These are phyloP conservation scores for Vitis labrusca DNA, from an alignment of 164 flowering plant species.

Conservation along the genomic window DNA sequence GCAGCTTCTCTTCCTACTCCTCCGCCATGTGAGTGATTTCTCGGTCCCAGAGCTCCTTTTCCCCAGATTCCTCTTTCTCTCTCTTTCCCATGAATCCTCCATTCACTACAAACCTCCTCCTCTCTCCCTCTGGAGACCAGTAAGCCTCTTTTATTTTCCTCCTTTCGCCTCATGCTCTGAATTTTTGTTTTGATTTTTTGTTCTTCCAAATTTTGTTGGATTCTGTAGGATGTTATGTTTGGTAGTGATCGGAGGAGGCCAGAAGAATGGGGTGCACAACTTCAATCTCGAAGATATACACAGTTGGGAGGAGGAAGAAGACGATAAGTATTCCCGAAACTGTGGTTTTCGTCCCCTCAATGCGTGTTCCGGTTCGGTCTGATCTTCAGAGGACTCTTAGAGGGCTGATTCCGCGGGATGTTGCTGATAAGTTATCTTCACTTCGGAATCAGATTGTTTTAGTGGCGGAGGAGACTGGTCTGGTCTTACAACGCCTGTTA, in stretches of 20 bases:
- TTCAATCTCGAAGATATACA: constrained; percentile 33
- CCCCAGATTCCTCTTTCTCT: constrained; percentile 18
- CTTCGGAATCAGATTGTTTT: constrained; percentile 68
- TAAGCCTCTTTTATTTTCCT: constrained; percentile 5
- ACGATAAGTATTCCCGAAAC: constrained; percentile 54
- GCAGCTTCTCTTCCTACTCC: constrained; percentile 11
- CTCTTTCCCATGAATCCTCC: constrained; percentile 15
- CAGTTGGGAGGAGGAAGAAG: constrained; percentile 41
- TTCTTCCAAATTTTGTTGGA: background rate
- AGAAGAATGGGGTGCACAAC: constrained; percentile 76
- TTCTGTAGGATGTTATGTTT: constrained; percentile 34
- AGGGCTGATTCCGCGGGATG: constrained; percentile 59
- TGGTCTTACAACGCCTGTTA: background rate
- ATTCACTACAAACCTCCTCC: constrained; percentile 14
- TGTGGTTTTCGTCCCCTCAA: constrained; percentile 61
- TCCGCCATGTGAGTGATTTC: constrained; percentile 54
- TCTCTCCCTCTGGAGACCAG: constrained; percentile 9
- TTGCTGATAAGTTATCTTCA: constrained; percentile 43
- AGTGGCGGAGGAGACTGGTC: constrained; percentile 71
- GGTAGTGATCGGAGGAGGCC: constrained; percentile 8
- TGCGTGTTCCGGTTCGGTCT: constrained; percentile 55
- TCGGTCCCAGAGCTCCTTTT: constrained; percentile 32
- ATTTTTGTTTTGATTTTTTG: background rate
- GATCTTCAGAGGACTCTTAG: constrained; percentile 55
- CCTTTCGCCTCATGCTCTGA: background rate